Conservation (phyloP, 1,284 basidiomycete genomes). For the Cystobasidium slooffiae region DNA sequence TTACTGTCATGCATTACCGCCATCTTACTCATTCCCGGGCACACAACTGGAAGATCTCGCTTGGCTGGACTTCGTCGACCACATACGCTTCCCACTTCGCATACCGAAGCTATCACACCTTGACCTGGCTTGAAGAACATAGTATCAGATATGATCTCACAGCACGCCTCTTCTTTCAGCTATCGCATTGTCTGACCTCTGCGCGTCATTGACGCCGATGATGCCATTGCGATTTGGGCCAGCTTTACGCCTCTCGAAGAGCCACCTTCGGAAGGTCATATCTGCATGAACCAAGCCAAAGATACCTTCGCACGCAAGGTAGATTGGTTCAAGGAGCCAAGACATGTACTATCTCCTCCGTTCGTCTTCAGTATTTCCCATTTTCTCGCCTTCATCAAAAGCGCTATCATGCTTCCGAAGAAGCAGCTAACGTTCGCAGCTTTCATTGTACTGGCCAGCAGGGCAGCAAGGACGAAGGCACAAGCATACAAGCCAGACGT, state of each 20-base stretch:
- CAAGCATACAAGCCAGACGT: neutral
- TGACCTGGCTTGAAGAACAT: no score
- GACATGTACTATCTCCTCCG: neutral
- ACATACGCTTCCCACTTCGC: no score
- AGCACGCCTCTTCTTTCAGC: neutral
- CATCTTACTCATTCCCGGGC: no score
- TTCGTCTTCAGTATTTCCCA: neutral
- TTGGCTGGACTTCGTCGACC: no score
- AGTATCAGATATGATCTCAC: no score
- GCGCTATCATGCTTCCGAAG: neutral
- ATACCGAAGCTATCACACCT: no score
- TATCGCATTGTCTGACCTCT: neutral
- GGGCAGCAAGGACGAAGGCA: neutral
- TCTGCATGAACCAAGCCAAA: neutral
- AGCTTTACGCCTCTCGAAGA: slow-evolving; percentile 1
- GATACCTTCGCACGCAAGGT: neutral
- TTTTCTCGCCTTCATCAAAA: neutral
- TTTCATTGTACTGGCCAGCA: neutral
- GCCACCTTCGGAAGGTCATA: neutral
- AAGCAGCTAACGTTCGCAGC: neutral
- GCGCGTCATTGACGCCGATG: neutral
- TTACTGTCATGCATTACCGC: no score
- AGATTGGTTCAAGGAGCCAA: no score
- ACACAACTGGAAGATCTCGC: no score
- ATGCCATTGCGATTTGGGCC: neutral